Evolutionary conservation across 768 basidiomycete genomes (phyloP).

Genomic region (Chalciporus pseudorubinellus): DNA sequence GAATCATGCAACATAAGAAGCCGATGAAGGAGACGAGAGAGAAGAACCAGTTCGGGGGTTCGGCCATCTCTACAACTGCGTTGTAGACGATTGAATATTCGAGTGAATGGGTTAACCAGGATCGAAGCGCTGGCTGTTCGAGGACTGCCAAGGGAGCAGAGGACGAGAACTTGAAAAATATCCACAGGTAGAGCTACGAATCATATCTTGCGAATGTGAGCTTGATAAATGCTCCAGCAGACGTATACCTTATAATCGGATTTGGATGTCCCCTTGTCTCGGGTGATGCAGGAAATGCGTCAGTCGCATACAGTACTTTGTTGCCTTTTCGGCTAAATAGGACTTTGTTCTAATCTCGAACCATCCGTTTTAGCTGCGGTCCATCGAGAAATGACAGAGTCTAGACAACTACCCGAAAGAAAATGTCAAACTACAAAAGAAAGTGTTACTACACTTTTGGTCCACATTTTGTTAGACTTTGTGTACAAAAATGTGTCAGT

Average conservation of each 20-base stretch:
- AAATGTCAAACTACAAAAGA: no score
- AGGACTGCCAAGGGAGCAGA: slow-evolving; percentile 1
- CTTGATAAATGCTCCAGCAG: slow-evolving; percentile 25
- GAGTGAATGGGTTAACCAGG: slow-evolving; percentile 8
- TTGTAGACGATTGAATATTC: slow-evolving; percentile 14
- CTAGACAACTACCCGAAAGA: no score
- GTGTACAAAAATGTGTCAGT: no score
- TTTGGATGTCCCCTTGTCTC: slow-evolving; percentile 31
- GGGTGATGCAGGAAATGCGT: no score
- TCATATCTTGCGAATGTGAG: neutral
- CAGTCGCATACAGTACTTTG: no score
- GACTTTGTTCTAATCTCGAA: no score
- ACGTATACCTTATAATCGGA: slow-evolving; percentile 23
- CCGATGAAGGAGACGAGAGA: slow-evolving; percentile 52
- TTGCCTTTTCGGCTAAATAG: no score
- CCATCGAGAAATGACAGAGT: no score
- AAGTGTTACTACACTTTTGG: no score
- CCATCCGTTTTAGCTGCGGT: no score
- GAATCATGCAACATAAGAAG: slow-evolving; percentile 55
- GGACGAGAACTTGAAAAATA: slow-evolving; percentile 4
- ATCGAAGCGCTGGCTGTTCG: slow-evolving; percentile 5
- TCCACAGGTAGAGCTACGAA: slow-evolving; percentile 1
- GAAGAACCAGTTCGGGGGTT: slow-evolving; percentile 37
- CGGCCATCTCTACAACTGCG: slow-evolving; percentile 30
- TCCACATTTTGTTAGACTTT: no score